Evolutionary conservation across 768 basidiomycete species (phyloP).

Genomic region (Asterophora parasitica): DNA sequence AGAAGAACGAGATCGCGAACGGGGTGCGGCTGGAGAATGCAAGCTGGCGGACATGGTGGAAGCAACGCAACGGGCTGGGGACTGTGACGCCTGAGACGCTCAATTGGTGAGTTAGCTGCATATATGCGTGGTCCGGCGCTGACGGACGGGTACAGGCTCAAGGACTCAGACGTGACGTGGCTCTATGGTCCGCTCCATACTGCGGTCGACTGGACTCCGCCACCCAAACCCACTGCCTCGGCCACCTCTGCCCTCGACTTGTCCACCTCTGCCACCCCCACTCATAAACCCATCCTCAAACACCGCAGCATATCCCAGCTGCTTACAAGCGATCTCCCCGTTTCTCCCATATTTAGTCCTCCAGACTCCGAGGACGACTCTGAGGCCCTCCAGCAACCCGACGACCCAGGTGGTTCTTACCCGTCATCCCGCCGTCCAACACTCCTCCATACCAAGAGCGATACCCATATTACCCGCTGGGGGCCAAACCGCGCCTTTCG

Average conservation of each 20-base stretch:
- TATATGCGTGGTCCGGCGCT: neutral
- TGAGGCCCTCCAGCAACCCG: conserved; percentile 5
- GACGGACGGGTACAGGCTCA: conserved; percentile 67
- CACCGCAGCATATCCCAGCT: conserved; percentile 90
- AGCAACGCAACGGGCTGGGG: conserved; percentile 93
- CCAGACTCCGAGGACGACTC: conserved; percentile 48
- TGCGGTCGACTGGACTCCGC: conserved; percentile 66
- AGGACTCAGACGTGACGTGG: conserved; percentile 99
- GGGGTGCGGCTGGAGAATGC: conserved; percentile 95
- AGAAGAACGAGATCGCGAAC: conserved; percentile 97
- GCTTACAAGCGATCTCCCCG: conserved; percentile 68
- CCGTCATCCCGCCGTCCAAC: conserved; percentile 42
- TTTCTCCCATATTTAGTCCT: conserved; percentile 59
- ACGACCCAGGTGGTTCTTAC: conserved; percentile 8
- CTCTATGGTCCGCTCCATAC: conserved; percentile 96
- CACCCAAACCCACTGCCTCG: conserved; percentile 46
- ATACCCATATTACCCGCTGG: conserved; percentile 70
- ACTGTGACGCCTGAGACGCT: conserved; percentile 96
- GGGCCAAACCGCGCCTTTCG: conserved; percentile 45
- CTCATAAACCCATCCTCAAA: conserved; percentile 89
- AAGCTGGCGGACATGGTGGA: conserved; percentile 99
- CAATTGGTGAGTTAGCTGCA: conserved; percentile 76
- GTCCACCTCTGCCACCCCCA: conserved; percentile 21
- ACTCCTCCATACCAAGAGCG: conserved; percentile 81
- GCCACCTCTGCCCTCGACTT: conserved; percentile 45